Conservation (phyloP, 1,284 basidiomycete species). For the Irpex rosettiformis region DNA sequence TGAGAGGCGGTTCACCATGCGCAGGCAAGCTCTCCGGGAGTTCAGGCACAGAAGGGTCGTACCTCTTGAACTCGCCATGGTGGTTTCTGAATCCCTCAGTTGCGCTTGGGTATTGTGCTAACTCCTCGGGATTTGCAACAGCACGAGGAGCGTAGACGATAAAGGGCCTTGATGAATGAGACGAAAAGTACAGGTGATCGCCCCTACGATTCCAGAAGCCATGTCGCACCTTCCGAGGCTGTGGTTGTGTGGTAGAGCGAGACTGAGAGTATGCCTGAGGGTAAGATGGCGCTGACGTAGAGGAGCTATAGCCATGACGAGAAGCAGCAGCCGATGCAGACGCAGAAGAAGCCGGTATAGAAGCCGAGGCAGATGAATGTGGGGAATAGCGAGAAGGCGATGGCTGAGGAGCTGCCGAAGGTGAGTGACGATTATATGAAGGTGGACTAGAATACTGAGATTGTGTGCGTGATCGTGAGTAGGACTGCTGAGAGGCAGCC, state of each 20-base stretch:
- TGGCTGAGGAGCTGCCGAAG: not conserved
- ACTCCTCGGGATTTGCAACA: slow-evolving; percentile 51
- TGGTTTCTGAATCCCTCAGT: slow-evolving; percentile 53
- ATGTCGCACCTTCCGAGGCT: slow-evolving; percentile 33
- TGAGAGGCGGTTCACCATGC: slow-evolving; percentile 45
- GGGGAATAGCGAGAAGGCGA: not conserved
- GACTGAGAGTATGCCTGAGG: slow-evolving; percentile 3
- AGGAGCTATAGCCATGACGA: not conserved
- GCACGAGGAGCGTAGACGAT: slow-evolving; percentile 60
- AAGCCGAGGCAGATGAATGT: not conserved
- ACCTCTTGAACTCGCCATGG: slow-evolving; percentile 36
- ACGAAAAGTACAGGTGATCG: slow-evolving; percentile 50
- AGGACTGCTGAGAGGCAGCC: not conserved
- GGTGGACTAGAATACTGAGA: not conserved
- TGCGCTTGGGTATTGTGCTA: slow-evolving; percentile 51
- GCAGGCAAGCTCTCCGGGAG: slow-evolving; percentile 53
- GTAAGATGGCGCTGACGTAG: not conserved
- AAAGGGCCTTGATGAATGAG: slow-evolving; percentile 33
- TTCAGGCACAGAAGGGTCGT: slow-evolving; percentile 44
- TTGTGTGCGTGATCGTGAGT: not conserved
- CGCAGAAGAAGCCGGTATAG: not conserved
- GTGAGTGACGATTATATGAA: not conserved
- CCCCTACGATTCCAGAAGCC: slow-evolving; percentile 71
- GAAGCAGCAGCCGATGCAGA: slow-evolving; percentile 1
- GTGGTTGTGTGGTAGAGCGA: not conserved